Conservation (phyloP, 1,284 basidiomycete species). For the Moniliophthora roreri region DNA sequence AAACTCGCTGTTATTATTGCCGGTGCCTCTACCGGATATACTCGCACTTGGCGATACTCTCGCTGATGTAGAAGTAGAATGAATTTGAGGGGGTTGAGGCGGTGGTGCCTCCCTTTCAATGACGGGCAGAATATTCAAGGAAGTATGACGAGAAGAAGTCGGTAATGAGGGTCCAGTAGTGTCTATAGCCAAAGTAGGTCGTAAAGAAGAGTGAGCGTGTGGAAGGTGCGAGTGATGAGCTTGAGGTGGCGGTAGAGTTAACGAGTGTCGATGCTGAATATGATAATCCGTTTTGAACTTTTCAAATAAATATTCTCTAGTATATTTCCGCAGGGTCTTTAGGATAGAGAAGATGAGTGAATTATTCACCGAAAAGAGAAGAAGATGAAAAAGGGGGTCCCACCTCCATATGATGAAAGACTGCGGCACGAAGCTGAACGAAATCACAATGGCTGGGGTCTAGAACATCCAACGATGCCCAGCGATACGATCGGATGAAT, state of each 20-base stretch:
- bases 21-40: slow-evolving; percentile 24
- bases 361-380: slow-evolving; percentile 22
- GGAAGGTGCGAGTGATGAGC: slow-evolving; percentile 47
- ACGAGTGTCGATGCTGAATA: slow-evolving; percentile 47
- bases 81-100: slow-evolving; percentile 36
- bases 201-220: slow-evolving; percentile 15
- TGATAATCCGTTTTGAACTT: slow-evolving; percentile 68
- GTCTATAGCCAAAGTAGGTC: slow-evolving; percentile 72
- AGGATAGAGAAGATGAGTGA: slow-evolving; percentile 20
- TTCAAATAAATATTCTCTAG: slow-evolving; percentile 77
- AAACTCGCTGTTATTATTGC: slow-evolving; percentile 27
- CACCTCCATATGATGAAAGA: slow-evolving; percentile 84
- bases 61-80: slow-evolving; percentile 35
- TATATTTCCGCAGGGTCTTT: slow-evolving; percentile 80
- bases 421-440: slow-evolving; percentile 64
- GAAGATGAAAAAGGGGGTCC: slow-evolving; percentile 24
- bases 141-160: slow-evolving; percentile 44
- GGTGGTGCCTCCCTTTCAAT: slow-evolving; percentile 40
- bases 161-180: slow-evolving; percentile 49
- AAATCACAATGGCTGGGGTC: slow-evolving; percentile 79
- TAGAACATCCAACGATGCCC: slow-evolving; percentile 78
- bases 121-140: slow-evolving; percentile 39
- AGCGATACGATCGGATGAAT: slow-evolving; percentile 71
- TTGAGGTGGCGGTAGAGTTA: slow-evolving; percentile 40
- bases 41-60: slow-evolving; percentile 16